phyloP scores from a whole-genome alignment of 2,329 filamentous ascomycete species.

The Penicillium rolfsii region DNA sequence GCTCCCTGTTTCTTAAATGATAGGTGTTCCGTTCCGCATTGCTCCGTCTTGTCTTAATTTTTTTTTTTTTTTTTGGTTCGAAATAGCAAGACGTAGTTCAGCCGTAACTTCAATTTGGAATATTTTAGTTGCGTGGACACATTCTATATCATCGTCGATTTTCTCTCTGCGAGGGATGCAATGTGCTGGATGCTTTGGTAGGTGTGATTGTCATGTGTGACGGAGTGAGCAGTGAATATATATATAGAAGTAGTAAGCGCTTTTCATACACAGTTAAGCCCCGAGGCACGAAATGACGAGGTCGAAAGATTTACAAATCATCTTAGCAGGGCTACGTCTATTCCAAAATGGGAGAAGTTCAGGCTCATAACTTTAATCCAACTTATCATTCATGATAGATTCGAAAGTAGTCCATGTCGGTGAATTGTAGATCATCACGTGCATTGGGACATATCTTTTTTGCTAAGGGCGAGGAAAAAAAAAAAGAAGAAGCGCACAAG shows the following conservation, averaged over 20 bases:
- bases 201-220: background rate
- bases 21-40: no score
- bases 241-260: background rate
- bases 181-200: background rate
- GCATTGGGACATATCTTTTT: conserved; percentile 21
- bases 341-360: background rate
- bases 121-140: no score
- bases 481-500: conserved; percentile 11
- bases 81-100: no score
- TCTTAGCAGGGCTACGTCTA: background rate
- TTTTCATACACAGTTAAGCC: no score
- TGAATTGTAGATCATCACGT: conserved; percentile 23
- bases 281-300: background rate
- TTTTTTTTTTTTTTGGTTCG: no score
- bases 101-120: no score
- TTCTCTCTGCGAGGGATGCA: no score
- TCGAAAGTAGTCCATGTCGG: conserved; percentile 19
- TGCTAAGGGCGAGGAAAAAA: conserved; percentile 9
- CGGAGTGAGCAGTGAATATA: background rate
- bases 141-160: no score
- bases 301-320: background rate
- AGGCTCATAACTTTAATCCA: conserved; percentile 22
- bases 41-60: no score
- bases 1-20: no score
- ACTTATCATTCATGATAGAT: conserved; percentile 28